Percentiles rank a stretch among this genome's conserved stretches.
phyloP scores from a whole-genome alignment of 129 eudicot species.

The Lonicera japonica region DNA sequence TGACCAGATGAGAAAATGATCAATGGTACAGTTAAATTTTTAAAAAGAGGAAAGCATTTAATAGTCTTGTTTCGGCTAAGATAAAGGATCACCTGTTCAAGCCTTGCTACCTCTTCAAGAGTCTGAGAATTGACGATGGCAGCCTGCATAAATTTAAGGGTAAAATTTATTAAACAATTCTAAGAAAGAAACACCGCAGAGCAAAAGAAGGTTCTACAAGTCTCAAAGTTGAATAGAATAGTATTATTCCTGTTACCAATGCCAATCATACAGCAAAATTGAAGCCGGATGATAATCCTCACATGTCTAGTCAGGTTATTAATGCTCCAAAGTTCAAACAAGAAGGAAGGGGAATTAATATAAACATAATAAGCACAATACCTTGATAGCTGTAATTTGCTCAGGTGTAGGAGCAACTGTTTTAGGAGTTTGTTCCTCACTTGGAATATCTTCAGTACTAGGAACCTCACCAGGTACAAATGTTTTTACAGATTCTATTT shows the following conservation, averaged over 20 bases:
- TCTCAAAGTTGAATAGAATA: too few species aligned
- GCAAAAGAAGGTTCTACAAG: too few species aligned
- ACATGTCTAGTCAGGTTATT: too few species aligned
- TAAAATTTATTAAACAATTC: background rate
- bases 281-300: too few species aligned
- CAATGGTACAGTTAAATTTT: too few species aligned
- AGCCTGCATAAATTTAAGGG: conserved; percentile 49
- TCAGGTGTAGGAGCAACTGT: conserved; percentile 86
- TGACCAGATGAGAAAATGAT: too few species aligned
- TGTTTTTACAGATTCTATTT: conserved; percentile 64
- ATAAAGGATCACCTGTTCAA: conserved; percentile 63
- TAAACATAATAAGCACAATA: conserved; percentile 4
- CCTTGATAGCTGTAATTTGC: conserved; percentile 96
- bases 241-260: too few species aligned
- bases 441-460: conserved; percentile 41
- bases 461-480: conserved; percentile 78
- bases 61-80: background rate
- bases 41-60: background rate
- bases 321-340: background rate
- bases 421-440: conserved; percentile 69
- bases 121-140: conserved; percentile 97
- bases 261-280: too few species aligned
- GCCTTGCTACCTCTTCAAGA: conserved; percentile 96
- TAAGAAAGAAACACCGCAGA: background rate
- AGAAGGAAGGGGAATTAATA: background rate